Evolutionary conservation across 2,329 filamentous ascomycete species (phyloP).

Genomic region (Hymenoscyphus linearis): DNA sequence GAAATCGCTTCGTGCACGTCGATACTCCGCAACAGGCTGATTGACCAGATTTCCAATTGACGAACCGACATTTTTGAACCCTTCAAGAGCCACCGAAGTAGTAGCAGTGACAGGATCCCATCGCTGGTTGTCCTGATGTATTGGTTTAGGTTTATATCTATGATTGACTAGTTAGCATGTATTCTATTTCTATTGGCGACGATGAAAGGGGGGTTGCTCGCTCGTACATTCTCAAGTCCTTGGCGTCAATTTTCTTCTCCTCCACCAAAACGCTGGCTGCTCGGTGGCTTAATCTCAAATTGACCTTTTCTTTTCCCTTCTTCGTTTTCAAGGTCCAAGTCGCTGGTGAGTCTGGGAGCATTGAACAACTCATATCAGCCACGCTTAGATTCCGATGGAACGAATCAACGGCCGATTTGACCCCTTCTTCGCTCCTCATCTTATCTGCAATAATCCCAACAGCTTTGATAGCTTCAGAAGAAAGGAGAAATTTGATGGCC

Average conservation of each 20-base stretch:
- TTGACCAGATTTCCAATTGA: slow-evolving; percentile 1
- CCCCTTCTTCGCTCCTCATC: slow-evolving; percentile 60
- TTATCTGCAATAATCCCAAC: slow-evolving; percentile 44
- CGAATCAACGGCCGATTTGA: slow-evolving; percentile 54
- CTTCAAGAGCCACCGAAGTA: slow-evolving; percentile 10
- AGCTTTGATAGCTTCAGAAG: slow-evolving; percentile 49
- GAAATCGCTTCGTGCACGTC: neutral
- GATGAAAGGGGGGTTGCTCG: neutral
- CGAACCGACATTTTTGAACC: slow-evolving; percentile 9
- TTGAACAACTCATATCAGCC: slow-evolving; percentile 57
- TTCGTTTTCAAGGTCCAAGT: slow-evolving; percentile 25
- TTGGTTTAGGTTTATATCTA: slow-evolving; percentile 38
- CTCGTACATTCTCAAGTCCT: slow-evolving; percentile 21
- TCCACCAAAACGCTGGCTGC: slow-evolving; percentile 16
- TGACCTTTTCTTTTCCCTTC: slow-evolving; percentile 29
- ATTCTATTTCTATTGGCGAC: neutral
- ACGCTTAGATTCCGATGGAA: slow-evolving; percentile 64
- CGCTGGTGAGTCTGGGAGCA: slow-evolving; percentile 51
- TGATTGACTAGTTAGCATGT: slow-evolving; percentile 27
- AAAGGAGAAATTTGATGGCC: slow-evolving; percentile 56
- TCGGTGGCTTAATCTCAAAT: slow-evolving; percentile 3
- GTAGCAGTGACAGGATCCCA: slow-evolving; percentile 24
- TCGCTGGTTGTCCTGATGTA: slow-evolving; percentile 25
- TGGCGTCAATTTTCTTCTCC: slow-evolving; percentile 13
- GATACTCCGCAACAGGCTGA: slow-evolving; percentile 1